phyloP scores from a whole-genome alignment of 176 grass and related monocot genomes.

The Triticum turgidum region DNA sequence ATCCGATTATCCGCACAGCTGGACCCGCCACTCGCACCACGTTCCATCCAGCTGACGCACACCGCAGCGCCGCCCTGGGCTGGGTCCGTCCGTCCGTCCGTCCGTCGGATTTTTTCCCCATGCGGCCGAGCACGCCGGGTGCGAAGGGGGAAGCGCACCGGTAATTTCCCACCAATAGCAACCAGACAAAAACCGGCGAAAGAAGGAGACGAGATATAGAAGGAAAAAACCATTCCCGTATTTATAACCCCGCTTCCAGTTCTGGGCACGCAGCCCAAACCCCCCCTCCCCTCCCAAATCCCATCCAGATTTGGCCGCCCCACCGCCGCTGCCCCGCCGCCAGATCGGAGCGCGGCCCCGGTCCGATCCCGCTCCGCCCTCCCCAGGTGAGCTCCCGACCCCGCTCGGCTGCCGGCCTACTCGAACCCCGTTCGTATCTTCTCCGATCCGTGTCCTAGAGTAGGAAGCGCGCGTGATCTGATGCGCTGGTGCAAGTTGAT shows the following conservation, averaged over 20 bases:
- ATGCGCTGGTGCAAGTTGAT: neutral
- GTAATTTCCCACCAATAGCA: constrained; percentile 19
- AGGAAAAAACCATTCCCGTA: neutral
- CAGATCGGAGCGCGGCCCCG: constrained; percentile 32
- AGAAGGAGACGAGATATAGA: neutral
- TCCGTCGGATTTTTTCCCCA: neutral
- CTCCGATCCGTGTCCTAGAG: neutral
- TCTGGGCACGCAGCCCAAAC: constrained; percentile 24
- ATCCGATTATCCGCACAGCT: neutral
- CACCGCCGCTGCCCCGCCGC: constrained; percentile 1
- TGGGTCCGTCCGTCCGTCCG: neutral
- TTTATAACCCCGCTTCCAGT: constrained; percentile 2
- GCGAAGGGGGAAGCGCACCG: neutral
- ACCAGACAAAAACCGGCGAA: constrained; percentile 2
- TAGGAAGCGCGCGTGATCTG: neutral
- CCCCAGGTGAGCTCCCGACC: neutral
- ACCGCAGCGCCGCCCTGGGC: neutral
- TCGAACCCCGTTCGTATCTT: neutral
- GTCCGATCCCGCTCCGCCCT: neutral
- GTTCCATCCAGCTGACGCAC: neutral
- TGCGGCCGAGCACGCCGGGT: neutral
- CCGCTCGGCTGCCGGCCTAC: neutral
- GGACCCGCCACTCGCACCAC: neutral
- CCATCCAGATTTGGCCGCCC: constrained; percentile 15
- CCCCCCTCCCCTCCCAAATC: neutral